Evolutionary conservation across 306 rosid genomes (phyloP), one percentile per base, ranked within the genome.

Genomic region (Pyrus communis): DNA sequence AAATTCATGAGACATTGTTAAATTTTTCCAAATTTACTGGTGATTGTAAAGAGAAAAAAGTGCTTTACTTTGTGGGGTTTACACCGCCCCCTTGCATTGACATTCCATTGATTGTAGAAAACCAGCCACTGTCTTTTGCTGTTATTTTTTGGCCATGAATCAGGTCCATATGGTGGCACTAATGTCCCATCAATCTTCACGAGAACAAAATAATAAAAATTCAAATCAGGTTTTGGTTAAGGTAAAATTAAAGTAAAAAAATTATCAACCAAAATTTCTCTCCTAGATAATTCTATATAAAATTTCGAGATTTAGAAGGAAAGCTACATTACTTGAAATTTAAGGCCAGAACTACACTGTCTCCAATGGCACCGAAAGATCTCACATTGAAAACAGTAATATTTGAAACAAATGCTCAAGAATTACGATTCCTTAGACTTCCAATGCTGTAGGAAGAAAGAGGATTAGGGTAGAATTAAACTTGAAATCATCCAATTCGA

Each of bases 391-490:
- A 81, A 69, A 85, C 55, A 49, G 13, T 74, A 49, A 33, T 33
- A 33, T 33, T 33, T 33, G 38, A 33, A 33, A 33, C 38, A 33
- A 8, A 33, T 0, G 38, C 97, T 75, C 65, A 84, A 1, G 92
- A 82, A 54, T 90, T 86, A 84, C 72, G 88, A 31, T 71, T 84
- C 46, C 97, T 91, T 60, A 93, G 82, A 70, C 94, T 93, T 12
- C 96, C 97, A 57, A 93, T 88, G 85, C 96, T 90, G 84, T 31
- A 69, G 13, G 11, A 74, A 78, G 31, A 31, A 61, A 46, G 19
- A 65, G 17, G n/a, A 17, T 40, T 60, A 8, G 22, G 9, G 66
- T 51, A 17, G 31, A 67, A 6, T 51, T 14, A 2, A 30, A 66
- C 71, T 51, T 66, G 46, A 49, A 76, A 76, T 11, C 25, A 58